These are phyloP conservation scores for Pythium pyrilobum DNA, from an alignment of 352 stramenopile species.

Conservation along the genomic window DNA sequence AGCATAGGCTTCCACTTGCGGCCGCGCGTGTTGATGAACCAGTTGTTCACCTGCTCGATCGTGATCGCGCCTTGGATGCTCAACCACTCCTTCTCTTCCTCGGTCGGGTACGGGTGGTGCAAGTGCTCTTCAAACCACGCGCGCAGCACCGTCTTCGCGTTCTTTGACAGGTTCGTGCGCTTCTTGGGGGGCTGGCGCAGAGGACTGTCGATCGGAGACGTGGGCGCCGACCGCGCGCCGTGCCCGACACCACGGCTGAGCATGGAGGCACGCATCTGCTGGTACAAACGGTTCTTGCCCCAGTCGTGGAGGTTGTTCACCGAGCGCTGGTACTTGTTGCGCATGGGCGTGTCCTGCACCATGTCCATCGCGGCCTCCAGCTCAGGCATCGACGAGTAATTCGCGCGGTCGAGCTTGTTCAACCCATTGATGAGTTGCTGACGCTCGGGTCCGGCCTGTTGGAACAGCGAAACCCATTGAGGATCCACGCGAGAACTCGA, in stretches of 20 bases:
- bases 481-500: slow-evolving; percentile 10
- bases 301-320: slow-evolving; percentile 10
- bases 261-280: slow-evolving; percentile 15
- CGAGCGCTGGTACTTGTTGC: slow-evolving; percentile 19
- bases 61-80: slow-evolving; percentile 65
- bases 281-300: slow-evolving; percentile 21
- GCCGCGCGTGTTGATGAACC: slow-evolving; percentile 85
- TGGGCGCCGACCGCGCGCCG: neutral
- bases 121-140: slow-evolving; percentile 82
- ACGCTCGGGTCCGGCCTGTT: slow-evolving; percentile 13
- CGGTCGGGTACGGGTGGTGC: slow-evolving; percentile 80
- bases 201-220: slow-evolving; percentile 18
- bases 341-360: slow-evolving; percentile 10
- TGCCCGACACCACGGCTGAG: slow-evolving; percentile 4
- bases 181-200: slow-evolving; percentile 43
- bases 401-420: slow-evolving; percentile 4
- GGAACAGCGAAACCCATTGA: slow-evolving; percentile 20
- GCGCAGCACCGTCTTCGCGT: slow-evolving; percentile 65
- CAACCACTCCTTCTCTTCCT: slow-evolving; percentile 79
- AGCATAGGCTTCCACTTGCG: slow-evolving; percentile 87
- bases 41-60: slow-evolving; percentile 86
- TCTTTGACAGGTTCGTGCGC: slow-evolving; percentile 69
- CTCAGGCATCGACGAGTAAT: neutral
- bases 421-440: slow-evolving; percentile 18
- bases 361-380: slow-evolving; percentile 13